Evolutionary conservation across 108 stramenopile genomes (phyloP).

Genomic region (Asterionellopsis glacialis): DNA sequence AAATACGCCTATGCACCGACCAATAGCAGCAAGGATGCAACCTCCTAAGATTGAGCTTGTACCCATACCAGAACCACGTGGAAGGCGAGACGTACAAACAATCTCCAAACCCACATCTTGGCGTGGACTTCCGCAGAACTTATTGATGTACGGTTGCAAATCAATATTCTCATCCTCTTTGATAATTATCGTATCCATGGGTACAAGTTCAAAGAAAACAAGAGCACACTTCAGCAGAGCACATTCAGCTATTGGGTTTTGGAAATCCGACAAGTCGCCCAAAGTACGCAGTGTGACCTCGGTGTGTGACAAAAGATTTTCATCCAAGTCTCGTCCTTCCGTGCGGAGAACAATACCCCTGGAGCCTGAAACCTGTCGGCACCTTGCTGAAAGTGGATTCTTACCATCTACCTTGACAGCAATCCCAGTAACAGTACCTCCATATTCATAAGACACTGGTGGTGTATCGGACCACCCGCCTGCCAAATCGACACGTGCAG

Average conservation of each 20-base stretch:
- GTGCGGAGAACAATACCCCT: slow-evolving; percentile 43
- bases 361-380: slow-evolving; percentile 30
- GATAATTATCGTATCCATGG: slow-evolving; percentile 23
- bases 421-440: slow-evolving; percentile 64
- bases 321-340: slow-evolving; percentile 39
- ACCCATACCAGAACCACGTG: slow-evolving; percentile 84
- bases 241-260: slow-evolving; percentile 51
- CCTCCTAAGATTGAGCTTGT: slow-evolving; percentile 77
- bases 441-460: slow-evolving; percentile 75
- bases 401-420: slow-evolving; percentile 59
- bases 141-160: slow-evolving; percentile 44
- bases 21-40: slow-evolving; percentile 54
- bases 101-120: slow-evolving; percentile 60
- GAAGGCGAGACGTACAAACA: slow-evolving; percentile 56
- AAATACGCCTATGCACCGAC: slow-evolving; percentile 42
- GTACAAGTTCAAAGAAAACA: slow-evolving; percentile 43
- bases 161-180: slow-evolving; percentile 4
- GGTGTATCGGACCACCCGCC: slow-evolving; percentile 92
- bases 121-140: slow-evolving; percentile 41
- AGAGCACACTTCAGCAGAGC: slow-evolving; percentile 71
- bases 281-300: slow-evolving; percentile 24
- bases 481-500: slow-evolving; percentile 74
- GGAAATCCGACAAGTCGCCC: slow-evolving; percentile 37
- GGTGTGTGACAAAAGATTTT: neutral
- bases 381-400: slow-evolving; percentile 62